Base-by-base conservation (phyloP, 2,329 filamentous ascomycete species). In the Colletotrichum brevisporum region DNA sequence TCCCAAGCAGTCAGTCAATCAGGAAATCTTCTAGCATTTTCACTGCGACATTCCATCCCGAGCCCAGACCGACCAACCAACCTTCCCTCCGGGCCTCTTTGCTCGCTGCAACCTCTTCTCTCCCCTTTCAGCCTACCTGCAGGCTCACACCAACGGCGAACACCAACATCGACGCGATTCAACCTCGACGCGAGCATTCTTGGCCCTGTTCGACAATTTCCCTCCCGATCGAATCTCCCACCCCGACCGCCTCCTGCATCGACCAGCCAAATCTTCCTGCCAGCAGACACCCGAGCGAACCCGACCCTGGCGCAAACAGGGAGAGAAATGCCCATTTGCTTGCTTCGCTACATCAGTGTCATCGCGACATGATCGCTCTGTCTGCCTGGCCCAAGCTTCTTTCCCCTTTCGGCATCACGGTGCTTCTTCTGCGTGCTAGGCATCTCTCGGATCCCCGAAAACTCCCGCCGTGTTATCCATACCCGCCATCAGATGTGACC, bases 301-400 rank as follows among this genome's bases (percentile, higher is more conserved):
- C 62, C 39, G n/a, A 39, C 24, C 4, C 31, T 18, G 45, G 57
- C 58, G 39, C 24, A 27, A 36, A 52, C 27, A 55, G 16, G 13
- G 41, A 63, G n/a, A 39, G 16, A 63, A 36, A 41, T 0, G 12
- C 3, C 21, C 21, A 21, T 50, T 55, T 67, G 6, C 9, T 10
- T 36, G 31, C 9, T 36, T 36, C 31, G 39, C 36, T 58, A 10
- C 21, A 10, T 52, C 54, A 67, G 41, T 55, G 54, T 62, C 31
- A 36, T 36, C 31, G 27, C 6, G 31, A 36, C 31, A 36, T 26
- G 15, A n/a, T 21, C 21, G 45, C 36, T 45, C 36, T 13, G 31
- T 53, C 39, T 64, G 26, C 59, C 50, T 64, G 65, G 53, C 53
- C 47, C 65, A 67, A 67, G 65, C 65, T 64, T 60, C 52, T 64